Evolutionary conservation across 2,329 filamentous ascomycete genomes (phyloP).

Genomic region (Hypoxylon sp.): DNA sequence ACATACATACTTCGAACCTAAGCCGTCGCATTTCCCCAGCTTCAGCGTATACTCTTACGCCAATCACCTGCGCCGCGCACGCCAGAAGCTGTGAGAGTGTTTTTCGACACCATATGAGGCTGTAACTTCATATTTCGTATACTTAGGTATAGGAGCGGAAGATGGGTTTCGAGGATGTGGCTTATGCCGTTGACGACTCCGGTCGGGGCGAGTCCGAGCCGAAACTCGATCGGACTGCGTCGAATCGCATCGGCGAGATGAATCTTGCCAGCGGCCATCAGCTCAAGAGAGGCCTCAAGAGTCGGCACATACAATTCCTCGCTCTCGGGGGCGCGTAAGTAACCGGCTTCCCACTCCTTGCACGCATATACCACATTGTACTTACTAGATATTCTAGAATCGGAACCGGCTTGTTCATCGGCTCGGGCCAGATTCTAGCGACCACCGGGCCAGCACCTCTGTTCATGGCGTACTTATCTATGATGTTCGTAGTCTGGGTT

Average conservation of each 20-base stretch:
- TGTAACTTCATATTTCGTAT: background rate
- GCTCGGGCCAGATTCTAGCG: slow-evolving; percentile 70
- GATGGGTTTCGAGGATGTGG: slow-evolving; percentile 42
- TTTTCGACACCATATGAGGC: slow-evolving; percentile 6
- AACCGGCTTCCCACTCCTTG: background rate
- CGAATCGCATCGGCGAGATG: slow-evolving; percentile 48
- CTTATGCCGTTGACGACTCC: slow-evolving; percentile 41
- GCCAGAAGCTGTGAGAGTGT: background rate
- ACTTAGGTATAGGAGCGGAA: slow-evolving; percentile 9
- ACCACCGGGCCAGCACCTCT: slow-evolving; percentile 75
- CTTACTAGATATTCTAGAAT: slow-evolving; percentile 58
- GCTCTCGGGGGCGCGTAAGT: slow-evolving; percentile 65
- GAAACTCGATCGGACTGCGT: slow-evolving; percentile 47
- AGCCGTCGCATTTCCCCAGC: background rate
- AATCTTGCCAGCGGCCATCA: slow-evolving; percentile 58
- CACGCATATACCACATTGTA: background rate
- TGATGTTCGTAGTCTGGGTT: slow-evolving; percentile 68
- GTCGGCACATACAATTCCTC: slow-evolving; percentile 72
- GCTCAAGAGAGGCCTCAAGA: slow-evolving; percentile 70
- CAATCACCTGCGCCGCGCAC: slow-evolving; percentile 1
- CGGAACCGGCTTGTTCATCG: slow-evolving; percentile 75
- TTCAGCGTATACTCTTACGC: background rate
- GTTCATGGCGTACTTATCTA: slow-evolving; percentile 76
- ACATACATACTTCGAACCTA: slow-evolving; percentile 4
- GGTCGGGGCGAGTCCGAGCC: slow-evolving; percentile 48